A percentile compares a stretch with the other conserved stretches of the same genome.
These are phyloP conservation scores for Mortierella sp. DNA, from an alignment of 371 early-diverging fungal species.

Conservation along the genomic window DNA sequence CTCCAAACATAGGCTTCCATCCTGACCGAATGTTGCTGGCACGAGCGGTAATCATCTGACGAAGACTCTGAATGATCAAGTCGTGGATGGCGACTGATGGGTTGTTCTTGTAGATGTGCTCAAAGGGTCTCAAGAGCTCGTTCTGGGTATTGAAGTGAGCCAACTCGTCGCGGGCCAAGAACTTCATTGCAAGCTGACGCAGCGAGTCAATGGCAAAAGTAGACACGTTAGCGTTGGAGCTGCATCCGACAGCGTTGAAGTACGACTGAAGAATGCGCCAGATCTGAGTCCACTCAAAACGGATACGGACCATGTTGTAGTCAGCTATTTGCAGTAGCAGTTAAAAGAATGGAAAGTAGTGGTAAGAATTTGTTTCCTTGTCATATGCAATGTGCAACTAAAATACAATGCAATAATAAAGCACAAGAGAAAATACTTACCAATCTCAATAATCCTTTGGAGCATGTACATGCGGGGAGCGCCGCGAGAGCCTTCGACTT, in stretches of 20 bases:
- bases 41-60: slow-evolving; percentile 63
- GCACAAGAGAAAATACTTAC: slow-evolving; percentile 53
- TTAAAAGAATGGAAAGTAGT: slow-evolving; percentile 5
- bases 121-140: slow-evolving; percentile 81
- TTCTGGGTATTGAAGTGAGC: slow-evolving; percentile 79
- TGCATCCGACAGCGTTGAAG: slow-evolving; percentile 76
- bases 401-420: not conserved
- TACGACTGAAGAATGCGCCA: slow-evolving; percentile 79
- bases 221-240: slow-evolving; percentile 68
- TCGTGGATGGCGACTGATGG: slow-evolving; percentile 68
- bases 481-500: slow-evolving; percentile 57
- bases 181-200: slow-evolving; percentile 80
- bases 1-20: slow-evolving; percentile 82
- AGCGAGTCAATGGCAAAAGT: slow-evolving; percentile 81
- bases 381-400: not conserved
- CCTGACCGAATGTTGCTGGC: slow-evolving; percentile 71
- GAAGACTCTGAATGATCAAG: slow-evolving; percentile 66
- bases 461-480: slow-evolving; percentile 64
- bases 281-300: slow-evolving; percentile 83
- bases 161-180: slow-evolving; percentile 81
- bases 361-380: not conserved
- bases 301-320: slow-evolving; percentile 73
- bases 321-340: slow-evolving; percentile 41
- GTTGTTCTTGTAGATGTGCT: slow-evolving; percentile 77
- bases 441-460: slow-evolving; percentile 70